phyloP scores from a whole-genome alignment of 495 filamentous ascomycete species.

The Niebla homalea region DNA sequence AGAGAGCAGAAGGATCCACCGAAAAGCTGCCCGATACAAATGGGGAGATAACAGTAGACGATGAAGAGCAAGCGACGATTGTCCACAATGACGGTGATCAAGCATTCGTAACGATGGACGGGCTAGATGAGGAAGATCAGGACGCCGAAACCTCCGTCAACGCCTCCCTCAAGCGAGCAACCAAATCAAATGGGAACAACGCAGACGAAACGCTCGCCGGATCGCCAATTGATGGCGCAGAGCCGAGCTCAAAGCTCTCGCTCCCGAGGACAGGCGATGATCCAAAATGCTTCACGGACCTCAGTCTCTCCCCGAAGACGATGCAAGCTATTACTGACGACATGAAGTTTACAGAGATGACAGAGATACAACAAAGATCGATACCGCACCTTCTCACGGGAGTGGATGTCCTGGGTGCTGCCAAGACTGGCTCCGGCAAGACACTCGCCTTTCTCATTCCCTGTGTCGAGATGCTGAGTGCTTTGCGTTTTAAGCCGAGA shows the following conservation, averaged over 20 bases:
- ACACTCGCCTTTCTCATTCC: conserved; percentile 92
- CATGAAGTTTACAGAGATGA: conserved; percentile 93
- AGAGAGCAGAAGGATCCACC: background rate
- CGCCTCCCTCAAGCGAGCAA: background rate
- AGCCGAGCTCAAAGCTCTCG: conserved; percentile 35
- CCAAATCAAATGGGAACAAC: background rate
- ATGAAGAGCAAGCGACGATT: background rate
- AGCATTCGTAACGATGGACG: conserved; percentile 22
- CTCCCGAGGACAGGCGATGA: conserved; percentile 42
- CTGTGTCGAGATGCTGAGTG: conserved; percentile 84
- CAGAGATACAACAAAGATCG: conserved; percentile 79
- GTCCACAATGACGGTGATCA: background rate
- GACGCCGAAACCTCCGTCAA: conserved; percentile 13
- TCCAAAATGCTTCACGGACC: conserved; percentile 57
- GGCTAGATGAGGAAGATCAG: conserved; percentile 18
- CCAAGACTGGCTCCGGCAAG: conserved; percentile 95
- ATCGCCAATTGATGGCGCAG: background rate
- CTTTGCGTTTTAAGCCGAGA: conserved; percentile 74
- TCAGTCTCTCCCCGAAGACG: conserved; percentile 76
- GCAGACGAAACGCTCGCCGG: conserved; percentile 10
- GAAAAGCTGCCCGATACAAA: background rate
- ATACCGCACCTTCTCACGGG: conserved; percentile 84
- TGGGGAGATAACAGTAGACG: background rate
- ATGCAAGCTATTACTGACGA: conserved; percentile 66
- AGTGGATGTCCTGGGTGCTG: conserved; percentile 86